phyloP scores from a whole-genome alignment of 106 monocot genomes.

The Cymbidium sinense region DNA sequence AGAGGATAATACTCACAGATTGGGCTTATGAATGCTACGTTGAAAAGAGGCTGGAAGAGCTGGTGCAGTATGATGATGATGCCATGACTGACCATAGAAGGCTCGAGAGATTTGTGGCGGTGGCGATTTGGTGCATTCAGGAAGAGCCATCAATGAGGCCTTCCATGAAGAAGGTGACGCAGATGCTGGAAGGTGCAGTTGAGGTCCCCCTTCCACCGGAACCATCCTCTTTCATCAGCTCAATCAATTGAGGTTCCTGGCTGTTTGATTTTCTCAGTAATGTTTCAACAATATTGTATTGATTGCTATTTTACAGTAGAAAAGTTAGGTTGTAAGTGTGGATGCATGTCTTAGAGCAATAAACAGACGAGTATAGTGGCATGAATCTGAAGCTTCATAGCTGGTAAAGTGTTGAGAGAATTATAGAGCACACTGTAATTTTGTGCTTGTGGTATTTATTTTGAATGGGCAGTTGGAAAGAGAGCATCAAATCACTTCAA shows the following conservation, averaged over 20 bases:
- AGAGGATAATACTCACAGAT: slow-evolving; percentile 10
- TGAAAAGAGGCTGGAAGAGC: not conserved
- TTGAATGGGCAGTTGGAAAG: too few relatives aligned
- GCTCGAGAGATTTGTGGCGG: slow-evolving; percentile 16
- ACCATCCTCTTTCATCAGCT: not conserved
- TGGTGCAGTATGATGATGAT: slow-evolving; percentile 19
- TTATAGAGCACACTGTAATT: too few relatives aligned
- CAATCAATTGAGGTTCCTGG: not conserved
- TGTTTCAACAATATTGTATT: too few relatives aligned
- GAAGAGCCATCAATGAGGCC: slow-evolving; percentile 34
- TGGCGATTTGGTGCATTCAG: slow-evolving; percentile 32
- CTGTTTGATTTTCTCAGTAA: too few relatives aligned
- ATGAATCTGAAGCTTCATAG: too few relatives aligned
- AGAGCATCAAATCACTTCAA: too few relatives aligned
- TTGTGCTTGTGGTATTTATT: too few relatives aligned
- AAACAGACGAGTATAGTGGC: too few relatives aligned
- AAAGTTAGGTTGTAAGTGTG: too few relatives aligned
- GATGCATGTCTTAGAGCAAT: too few relatives aligned
- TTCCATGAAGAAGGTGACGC: slow-evolving; percentile 26
- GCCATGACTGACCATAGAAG: slow-evolving; percentile 1
- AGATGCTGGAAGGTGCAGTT: slow-evolving; percentile 28
- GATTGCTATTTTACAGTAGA: too few relatives aligned
- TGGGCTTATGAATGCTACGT: slow-evolving; percentile 31
- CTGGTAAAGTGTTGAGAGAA: too few relatives aligned
- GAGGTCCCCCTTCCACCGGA: slow-evolving; percentile 13